Conservation (phyloP, 2,329 filamentous ascomycete genomes). For the Hansfordia pulvinata region DNA sequence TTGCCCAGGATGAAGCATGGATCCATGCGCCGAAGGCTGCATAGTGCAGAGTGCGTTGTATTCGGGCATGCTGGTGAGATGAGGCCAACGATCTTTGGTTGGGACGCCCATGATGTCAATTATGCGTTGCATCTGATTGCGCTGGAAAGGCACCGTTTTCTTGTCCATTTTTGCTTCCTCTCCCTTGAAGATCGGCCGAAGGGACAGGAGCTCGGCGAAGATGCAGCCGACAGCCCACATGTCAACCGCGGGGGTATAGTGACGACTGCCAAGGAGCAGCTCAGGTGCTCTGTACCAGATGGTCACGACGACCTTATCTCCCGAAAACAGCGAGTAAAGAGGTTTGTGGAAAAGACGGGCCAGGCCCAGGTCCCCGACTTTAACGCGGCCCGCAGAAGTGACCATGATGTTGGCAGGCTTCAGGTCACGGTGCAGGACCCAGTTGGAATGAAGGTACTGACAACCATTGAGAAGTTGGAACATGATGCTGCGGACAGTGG, state of each 20-base stretch:
- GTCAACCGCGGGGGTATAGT: constrained; percentile 95
- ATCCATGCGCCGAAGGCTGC: too few species aligned
- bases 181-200: constrained; percentile 94
- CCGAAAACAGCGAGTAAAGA: constrained; percentile 77
- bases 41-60: constrained; percentile 55
- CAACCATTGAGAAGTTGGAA: constrained; percentile 92
- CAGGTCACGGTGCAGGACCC: constrained; percentile 92
- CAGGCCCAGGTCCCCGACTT: constrained; percentile 87
- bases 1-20: constrained; percentile 31
- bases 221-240: constrained; percentile 98
- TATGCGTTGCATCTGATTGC: constrained; percentile 98
- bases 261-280: constrained; percentile 78
- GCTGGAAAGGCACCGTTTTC: constrained; percentile 92
- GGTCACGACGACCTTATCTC: constrained; percentile 96
- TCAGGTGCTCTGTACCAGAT: constrained; percentile 98
- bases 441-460: constrained; percentile 89
- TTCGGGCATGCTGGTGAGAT: constrained; percentile 76
- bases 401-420: constrained; percentile 99
- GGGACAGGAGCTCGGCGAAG: constrained; percentile 81
- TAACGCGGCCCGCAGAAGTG: constrained; percentile 76
- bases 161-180: constrained; percentile 99
- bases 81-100: constrained; percentile 77
- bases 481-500: constrained; percentile 85
- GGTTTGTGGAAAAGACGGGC: constrained; percentile 91
- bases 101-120: constrained; percentile 92